Conservation (phyloP, 495 filamentous ascomycete species). For the Tetracladium setigerum region DNA sequence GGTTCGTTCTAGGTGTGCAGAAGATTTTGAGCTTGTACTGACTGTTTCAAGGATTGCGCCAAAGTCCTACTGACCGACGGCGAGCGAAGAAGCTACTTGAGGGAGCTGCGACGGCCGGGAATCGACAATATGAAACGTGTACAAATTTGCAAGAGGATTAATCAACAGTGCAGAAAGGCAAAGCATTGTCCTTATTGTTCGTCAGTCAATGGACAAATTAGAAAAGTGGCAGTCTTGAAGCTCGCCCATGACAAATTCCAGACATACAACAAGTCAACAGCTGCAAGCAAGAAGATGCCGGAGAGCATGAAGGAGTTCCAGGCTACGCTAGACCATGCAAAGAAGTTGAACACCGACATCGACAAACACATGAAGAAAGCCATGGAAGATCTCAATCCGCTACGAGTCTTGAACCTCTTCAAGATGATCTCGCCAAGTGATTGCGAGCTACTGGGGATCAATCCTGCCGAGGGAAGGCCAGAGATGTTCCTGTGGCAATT, state of each 20-base stretch:
- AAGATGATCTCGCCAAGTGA: conserved; percentile 76
- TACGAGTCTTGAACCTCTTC: conserved; percentile 84
- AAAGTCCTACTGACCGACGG: conserved; percentile 70
- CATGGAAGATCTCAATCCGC: conserved; percentile 87
- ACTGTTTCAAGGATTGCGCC: conserved; percentile 48
- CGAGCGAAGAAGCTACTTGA: conserved; percentile 63
- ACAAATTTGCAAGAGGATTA: conserved; percentile 77
- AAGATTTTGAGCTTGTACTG: neutral
- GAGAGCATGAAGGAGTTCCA: conserved; percentile 75
- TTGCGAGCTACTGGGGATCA: conserved; percentile 84
- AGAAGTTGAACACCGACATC: conserved; percentile 65
- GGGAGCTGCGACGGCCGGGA: conserved; percentile 68
- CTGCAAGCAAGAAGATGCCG: conserved; percentile 74
- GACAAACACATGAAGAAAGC: conserved; percentile 86
- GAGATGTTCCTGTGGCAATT: conserved; percentile 99
- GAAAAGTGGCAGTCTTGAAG: conserved; percentile 81
- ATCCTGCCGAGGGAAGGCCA: conserved; percentile 78
- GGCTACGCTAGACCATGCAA: conserved; percentile 70
- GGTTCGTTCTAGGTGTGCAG: conserved; percentile 17
- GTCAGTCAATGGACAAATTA: conserved; percentile 78
- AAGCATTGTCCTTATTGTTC: conserved; percentile 69
- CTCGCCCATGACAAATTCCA: conserved; percentile 91
- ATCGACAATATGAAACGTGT: conserved; percentile 79
- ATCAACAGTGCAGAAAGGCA: conserved; percentile 79
- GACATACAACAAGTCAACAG: conserved; percentile 75